Conservation (phyloP, 2,329 filamentous ascomycete species). For the Penicillium sp. region DNA sequence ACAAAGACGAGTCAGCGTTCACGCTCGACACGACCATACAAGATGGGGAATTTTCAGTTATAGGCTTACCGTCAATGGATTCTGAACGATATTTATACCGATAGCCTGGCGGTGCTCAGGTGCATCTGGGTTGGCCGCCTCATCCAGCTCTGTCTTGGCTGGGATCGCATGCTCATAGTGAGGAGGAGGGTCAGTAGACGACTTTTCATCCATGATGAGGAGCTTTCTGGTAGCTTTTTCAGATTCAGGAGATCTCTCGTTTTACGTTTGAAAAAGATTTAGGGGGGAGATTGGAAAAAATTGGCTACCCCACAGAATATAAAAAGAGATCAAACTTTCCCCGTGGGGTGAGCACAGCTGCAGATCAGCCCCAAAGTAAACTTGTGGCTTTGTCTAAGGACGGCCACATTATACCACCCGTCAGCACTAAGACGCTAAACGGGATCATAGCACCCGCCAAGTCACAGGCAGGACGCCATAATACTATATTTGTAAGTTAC, state of each 20-base stretch:
- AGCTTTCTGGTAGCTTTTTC: background rate
- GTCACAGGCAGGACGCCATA: background rate
- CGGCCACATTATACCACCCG: background rate
- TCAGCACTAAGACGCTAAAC: constrained; percentile 7
- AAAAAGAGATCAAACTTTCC: background rate
- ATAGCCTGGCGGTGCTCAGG: constrained; percentile 41
- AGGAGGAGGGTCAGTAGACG: background rate
- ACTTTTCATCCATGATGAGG: constrained; percentile 15
- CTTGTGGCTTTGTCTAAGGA: constrained; percentile 1
- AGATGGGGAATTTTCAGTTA: background rate
- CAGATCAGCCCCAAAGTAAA: constrained; percentile 5
- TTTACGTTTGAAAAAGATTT: background rate
- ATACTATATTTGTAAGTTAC: background rate
- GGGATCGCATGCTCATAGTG: constrained; percentile 7
- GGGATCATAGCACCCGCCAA: background rate
- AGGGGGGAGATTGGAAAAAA: background rate
- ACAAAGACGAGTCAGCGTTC: background rate
- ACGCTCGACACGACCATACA: background rate
- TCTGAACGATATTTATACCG: constrained; percentile 50
- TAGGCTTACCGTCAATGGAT: constrained; percentile 46
- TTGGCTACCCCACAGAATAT: constrained; percentile 2
- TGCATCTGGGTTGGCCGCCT: constrained; percentile 6
- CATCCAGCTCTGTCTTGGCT: background rate
- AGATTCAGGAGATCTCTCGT: background rate
- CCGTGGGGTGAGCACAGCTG: constrained; percentile 6